Base-by-base conservation (phyloP, 805 yeast species). In the Kurtzmaniella fragi region DNA sequence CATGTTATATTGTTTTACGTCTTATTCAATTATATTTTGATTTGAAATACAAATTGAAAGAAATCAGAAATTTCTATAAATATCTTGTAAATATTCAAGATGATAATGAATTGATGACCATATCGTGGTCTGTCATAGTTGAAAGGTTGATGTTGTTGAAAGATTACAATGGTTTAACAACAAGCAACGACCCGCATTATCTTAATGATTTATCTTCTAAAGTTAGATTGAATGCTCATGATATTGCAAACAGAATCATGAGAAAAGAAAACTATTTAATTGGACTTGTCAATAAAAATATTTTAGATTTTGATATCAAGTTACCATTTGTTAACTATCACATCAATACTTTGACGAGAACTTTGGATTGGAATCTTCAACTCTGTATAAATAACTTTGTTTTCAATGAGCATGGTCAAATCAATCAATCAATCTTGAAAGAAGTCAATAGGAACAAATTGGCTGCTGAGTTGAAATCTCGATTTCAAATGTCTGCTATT, bases 231-330 rank as follows among this genome's bases (percentile, higher is more conserved):
- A 91, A 86, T 53, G 95, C 98, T 3, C 96, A 90, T 58, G 93
- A 84, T 52, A 86, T 93, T 37, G 98, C 97, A 11, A 95, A 93
- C 56, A 70, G 99, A 42, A 84, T 93, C 41, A 90, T 93, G 99
- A 71, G 99, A 43, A 86, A 82, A 48, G 99, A 93, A 44, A 93
- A 93, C 56, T 93, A 90, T 58, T 73, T 89, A 71, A 88, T 93
- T 54, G 96, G 97, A 1, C 62, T 93, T 48, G 80, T 86, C 52
- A 90, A 88, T 60, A 85, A 81, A 48, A 78, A 84, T 42, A 65
- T 91, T 1, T 61, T 91, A 32, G 84, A 84, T 51, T 63, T 86
- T 17, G 71, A 84, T 0, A 56, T 88, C 40, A 17, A 49, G 35
- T 13, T 54, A 42, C 32, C 20, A 2, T 20, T 49, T 37, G 41